Evolutionary conservation across 148 eudicot species (phyloP).

Genomic region (Silene conica): DNA sequence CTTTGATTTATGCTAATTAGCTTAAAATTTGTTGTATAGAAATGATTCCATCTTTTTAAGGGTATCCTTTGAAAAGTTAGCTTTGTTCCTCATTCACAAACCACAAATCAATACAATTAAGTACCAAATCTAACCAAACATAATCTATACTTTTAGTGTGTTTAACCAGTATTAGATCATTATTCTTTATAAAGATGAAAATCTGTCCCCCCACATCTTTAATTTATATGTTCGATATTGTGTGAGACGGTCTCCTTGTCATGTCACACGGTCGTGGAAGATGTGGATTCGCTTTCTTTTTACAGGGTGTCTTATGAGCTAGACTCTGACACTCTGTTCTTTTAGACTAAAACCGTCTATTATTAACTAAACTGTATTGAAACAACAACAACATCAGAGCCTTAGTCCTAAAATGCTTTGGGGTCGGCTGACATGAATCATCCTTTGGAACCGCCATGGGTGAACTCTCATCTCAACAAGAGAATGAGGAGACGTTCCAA

Average conservation of each 20-base stretch:
- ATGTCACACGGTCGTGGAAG: neutral
- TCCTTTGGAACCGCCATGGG: too few relatives aligned
- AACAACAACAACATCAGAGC: too few relatives aligned
- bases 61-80: constrained; percentile 17
- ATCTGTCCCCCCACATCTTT: neutral
- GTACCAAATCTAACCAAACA: constrained; percentile 6
- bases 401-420: too few relatives aligned
- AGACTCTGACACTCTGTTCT: neutral
- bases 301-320: neutral
- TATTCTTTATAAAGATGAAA: neutral
- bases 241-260: neutral
- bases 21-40: neutral
- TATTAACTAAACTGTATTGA: too few relatives aligned
- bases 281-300: too few relatives aligned
- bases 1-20: constrained; percentile 16
- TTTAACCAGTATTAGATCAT: constrained; percentile 4
- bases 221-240: neutral
- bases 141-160: neutral
- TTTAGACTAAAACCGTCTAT: too few relatives aligned
- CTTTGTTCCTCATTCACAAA: constrained; percentile 18
- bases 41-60: constrained; percentile 2
- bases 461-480: too few relatives aligned
- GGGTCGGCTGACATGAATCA: too few relatives aligned
- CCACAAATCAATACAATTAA: constrained; percentile 4
- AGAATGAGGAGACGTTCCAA: too few relatives aligned